These are phyloP conservation scores for Cydonia oblonga DNA, from an alignment of 331 rosid genomes.

Conservation along the genomic window DNA sequence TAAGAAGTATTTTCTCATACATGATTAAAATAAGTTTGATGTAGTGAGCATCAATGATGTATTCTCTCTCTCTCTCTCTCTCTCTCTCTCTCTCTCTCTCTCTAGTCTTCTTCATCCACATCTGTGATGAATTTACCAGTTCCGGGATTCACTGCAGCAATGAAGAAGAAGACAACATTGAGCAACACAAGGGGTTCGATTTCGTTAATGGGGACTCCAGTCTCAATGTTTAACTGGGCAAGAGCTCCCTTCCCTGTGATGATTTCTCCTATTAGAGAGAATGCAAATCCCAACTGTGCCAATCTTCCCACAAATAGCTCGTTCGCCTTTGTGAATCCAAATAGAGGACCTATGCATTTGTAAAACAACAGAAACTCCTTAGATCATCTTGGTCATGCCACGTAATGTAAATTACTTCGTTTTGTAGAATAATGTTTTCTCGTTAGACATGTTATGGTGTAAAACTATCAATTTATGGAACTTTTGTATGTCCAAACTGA, in stretches of 20 bases:
- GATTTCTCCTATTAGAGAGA: conserved; percentile 88
- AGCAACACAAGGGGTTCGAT: conserved; percentile 87
- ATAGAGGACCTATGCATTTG: conserved; percentile 54
- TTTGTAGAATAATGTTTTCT: too few relatives aligned
- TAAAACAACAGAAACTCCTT: background rate
- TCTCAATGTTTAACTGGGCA: conserved; percentile 93
- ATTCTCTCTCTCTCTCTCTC: background rate
- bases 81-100: background rate
- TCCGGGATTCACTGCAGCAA: conserved; percentile 96
- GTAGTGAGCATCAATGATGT: too few relatives aligned
- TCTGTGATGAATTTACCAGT: conserved; percentile 81
- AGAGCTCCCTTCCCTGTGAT: conserved; percentile 94
- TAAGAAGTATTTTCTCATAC: background rate
- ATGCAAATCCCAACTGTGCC: conserved; percentile 93
- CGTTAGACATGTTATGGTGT: background rate
- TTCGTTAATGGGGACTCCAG: conserved; percentile 84
- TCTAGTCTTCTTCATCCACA: conserved; percentile 46
- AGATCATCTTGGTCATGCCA: background rate
- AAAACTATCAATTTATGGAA: background rate
- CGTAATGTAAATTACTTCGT: background rate
- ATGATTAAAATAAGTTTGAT: conserved; percentile 3
- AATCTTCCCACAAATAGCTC: conserved; percentile 94
- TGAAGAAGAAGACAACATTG: conserved; percentile 79
- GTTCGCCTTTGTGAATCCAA: conserved; percentile 89
- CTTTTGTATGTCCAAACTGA: background rate